Evolutionary conservation across 768 basidiomycete species (phyloP).

Genomic region (Lentinula lateritia): DNA sequence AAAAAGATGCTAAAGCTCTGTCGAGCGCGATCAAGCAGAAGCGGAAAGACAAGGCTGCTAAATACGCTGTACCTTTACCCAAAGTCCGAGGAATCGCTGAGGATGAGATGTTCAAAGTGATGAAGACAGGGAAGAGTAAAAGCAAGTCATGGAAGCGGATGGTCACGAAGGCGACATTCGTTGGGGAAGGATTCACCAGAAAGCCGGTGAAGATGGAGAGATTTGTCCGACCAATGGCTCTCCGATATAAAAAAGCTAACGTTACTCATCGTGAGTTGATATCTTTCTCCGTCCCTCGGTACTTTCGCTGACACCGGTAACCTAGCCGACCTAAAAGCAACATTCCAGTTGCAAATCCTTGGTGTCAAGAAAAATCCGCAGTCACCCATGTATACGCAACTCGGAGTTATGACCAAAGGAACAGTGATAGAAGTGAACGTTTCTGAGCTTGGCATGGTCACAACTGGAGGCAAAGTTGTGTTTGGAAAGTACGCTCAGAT

Average conservation of each 20-base stretch:
- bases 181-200: constrained; percentile 95
- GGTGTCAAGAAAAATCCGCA: constrained; percentile 99
- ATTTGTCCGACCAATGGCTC: constrained; percentile 95
- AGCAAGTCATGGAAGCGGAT: constrained; percentile 98
- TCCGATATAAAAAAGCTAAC: constrained; percentile 97
- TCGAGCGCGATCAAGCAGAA: constrained; percentile 97
- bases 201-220: constrained; percentile 99
- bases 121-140: constrained; percentile 96
- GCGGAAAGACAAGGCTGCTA: constrained; percentile 98
- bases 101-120: constrained; percentile 99
- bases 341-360: constrained; percentile 96
- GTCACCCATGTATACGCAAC: constrained; percentile 94
- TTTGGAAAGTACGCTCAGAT: constrained; percentile 93
- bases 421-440: constrained; percentile 98
- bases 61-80: constrained; percentile 94
- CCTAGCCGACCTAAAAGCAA: constrained; percentile 92
- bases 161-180: constrained; percentile 99
- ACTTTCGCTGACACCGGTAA: neutral
- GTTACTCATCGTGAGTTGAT: constrained; percentile 86
- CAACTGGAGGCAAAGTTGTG: constrained; percentile 91
- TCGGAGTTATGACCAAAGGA: constrained; percentile 97
- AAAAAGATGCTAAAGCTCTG: constrained; percentile 95
- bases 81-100: constrained; percentile 98
- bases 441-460: constrained; percentile 97
- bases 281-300: neutral